Evolutionary conservation across 345 rosid genomes (phyloP), one percentile per base, ranked within the genome.

Genomic region (Balakata baccata): DNA sequence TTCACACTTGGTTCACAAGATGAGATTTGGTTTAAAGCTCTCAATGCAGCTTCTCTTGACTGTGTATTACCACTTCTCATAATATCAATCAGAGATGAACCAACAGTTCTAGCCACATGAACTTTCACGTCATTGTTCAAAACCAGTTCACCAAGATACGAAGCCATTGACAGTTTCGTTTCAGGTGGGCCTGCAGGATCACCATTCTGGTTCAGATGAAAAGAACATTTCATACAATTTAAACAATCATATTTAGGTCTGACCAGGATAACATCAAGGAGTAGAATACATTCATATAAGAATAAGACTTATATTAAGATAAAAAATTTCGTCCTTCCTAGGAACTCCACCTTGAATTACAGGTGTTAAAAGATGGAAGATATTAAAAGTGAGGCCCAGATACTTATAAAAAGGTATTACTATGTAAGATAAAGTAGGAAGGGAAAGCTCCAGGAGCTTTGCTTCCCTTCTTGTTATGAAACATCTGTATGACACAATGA

Each of bases 1-100:
- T 81, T 86, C 45, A 96, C 89, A 73, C 98, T 95, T 60, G 87
- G 85, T 71, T 90, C 96, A 34, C 79, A 89, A 37, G 91, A 86
- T 20, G 99, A 91, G 68, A 95, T 87, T 53, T 88, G 93, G 84
- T 90, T 95, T 43, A 95, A 82, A 81, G 98, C 98, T 82, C 83
- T 85, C 71, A 95, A 81, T 66, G 97, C 87, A 70, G 90, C 94
- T 89, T 95, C 98, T 72, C 97, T 85, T 66, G 91, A 85, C 62
- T 76, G 89, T 81, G 85, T 74, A 69, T 79, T 81, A 14, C 89
- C 87, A 11, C 89, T 92, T 81, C 81, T 90, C 98, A 95, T 89
- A 38, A 94, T 81, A 66, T 80, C 79, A 25, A 94, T 94, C 45
- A 94, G 86, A 39, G 97, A 89, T 54, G 90, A 82, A 78, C 97